A percentile compares a stretch with the other conserved stretches of the same genome.
Evolutionary conservation across 208 protist genomes (phyloP).

Genomic region (Naegleria fowleri): DNA sequence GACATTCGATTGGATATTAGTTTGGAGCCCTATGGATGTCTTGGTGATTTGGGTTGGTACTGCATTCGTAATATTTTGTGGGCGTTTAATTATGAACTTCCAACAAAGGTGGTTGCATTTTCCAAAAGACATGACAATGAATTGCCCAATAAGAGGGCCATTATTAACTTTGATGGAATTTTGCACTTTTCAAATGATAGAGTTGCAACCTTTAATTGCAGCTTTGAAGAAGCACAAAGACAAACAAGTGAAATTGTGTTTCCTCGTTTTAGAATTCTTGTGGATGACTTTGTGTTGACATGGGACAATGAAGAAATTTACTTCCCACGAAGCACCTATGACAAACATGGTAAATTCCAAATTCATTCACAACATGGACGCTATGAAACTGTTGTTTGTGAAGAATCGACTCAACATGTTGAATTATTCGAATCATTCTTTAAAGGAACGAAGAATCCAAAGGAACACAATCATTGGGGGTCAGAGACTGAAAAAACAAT

Average conservation of each 20-base stretch:
- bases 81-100: not conserved
- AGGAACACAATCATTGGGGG: not conserved
- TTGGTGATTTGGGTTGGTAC: constrained; percentile 21
- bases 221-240: not conserved
- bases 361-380: not conserved
- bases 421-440: not conserved
- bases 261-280: not conserved
- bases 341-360: not conserved
- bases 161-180: not conserved
- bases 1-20: not conserved
- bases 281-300: not conserved
- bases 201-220: not conserved
- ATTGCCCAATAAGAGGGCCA: not conserved
- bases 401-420: not conserved
- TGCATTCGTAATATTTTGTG: constrained; percentile 5
- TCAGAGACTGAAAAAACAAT: not conserved
- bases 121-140: not conserved
- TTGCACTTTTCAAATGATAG: not conserved
- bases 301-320: not conserved
- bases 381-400: not conserved
- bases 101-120: not conserved
- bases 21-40: not conserved
- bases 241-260: not conserved
- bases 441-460: not conserved
- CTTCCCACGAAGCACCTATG: not conserved